Evolutionary conservation across 1,284 basidiomycete genomes (phyloP).

Genomic region (Trichosporon inkin): DNA sequence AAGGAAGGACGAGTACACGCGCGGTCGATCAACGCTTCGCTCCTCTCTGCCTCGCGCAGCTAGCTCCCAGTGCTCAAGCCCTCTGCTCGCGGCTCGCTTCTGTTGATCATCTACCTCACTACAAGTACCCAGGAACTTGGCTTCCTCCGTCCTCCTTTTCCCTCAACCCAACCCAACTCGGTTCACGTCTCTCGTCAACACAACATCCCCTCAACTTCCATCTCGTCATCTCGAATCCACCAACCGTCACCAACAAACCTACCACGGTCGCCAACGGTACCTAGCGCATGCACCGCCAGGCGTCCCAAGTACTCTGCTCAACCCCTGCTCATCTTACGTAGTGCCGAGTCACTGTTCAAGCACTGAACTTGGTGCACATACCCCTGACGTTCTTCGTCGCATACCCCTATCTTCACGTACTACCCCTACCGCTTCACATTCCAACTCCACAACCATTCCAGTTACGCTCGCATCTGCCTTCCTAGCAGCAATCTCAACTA

Average conservation of each 20-base stretch:
- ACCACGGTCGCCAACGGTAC: background rate
- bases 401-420: constrained; percentile 6
- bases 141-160: background rate
- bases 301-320: background rate
- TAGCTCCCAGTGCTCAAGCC: background rate
- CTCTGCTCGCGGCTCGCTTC: background rate
- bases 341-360: background rate
- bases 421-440: constrained; percentile 4
- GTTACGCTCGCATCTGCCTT: background rate
- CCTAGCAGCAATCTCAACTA: no score
- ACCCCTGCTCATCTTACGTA: background rate
- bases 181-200: no score
- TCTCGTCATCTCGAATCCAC: background rate
- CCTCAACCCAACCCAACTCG: no score
- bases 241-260: background rate
- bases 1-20: background rate
- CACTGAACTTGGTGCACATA: background rate
- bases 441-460: background rate
- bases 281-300: background rate
- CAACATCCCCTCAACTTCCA: background rate
- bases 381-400: background rate
- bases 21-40: background rate
- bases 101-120: constrained; percentile 6
- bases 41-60: no score
- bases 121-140: constrained; percentile 3